Evolutionary conservation across 2,329 filamentous ascomycete genomes (phyloP).

Genomic region (Penicillium crustosum): DNA sequence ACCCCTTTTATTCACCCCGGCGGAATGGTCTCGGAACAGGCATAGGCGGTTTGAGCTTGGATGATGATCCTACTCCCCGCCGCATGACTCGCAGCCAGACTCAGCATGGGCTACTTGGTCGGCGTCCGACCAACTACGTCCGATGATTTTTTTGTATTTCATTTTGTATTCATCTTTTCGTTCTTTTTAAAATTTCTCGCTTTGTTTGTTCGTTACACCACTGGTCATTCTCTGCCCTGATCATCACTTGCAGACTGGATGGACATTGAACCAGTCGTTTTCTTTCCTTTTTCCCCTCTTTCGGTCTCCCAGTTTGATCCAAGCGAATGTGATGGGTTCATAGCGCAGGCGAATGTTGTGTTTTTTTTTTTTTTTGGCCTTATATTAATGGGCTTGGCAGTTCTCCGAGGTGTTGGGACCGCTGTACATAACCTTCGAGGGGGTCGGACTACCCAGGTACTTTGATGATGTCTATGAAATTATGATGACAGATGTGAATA

Average conservation of each 20-base stretch:
- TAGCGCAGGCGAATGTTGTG: conserved; percentile 17
- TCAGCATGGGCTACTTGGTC: conserved; percentile 23
- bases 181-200: not conserved
- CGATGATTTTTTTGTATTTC: conserved; percentile 9
- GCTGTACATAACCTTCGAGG: conserved; percentile 7
- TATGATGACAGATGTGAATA: conserved; percentile 14
- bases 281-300: not conserved
- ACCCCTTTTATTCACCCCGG: conserved; percentile 31
- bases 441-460: conserved; percentile 2
- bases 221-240: not conserved
- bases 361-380: conserved; percentile 6
- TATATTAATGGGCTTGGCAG: not conserved
- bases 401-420: not conserved
- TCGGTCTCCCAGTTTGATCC: not conserved
- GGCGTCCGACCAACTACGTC: conserved; percentile 19
- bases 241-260: not conserved
- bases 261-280: not conserved
- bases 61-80: conserved; percentile 32
- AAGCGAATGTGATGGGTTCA: conserved; percentile 14
- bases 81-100: conserved; percentile 40
- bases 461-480: conserved; percentile 14
- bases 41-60: conserved; percentile 35
- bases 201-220: not conserved
- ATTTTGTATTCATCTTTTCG: not conserved
- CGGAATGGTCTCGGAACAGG: conserved; percentile 36